A percentile compares a stretch with the other conserved stretches of the same genome.
These are phyloP conservation scores for Amborella trichopoda DNA, from an alignment of 164 flowering plant species.

Conservation along the genomic window DNA sequence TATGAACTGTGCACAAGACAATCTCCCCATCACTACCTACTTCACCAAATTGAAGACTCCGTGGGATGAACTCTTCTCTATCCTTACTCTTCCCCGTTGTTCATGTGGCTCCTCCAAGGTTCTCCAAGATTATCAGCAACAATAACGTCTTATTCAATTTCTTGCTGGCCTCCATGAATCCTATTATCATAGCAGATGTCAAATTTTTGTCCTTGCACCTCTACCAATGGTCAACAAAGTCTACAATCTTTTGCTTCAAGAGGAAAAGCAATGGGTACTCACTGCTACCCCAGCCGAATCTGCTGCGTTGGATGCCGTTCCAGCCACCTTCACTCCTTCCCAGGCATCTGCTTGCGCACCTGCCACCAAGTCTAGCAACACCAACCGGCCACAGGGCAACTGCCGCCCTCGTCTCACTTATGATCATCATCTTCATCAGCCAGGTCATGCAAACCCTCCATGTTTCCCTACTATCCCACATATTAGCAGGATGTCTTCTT, in stretches of 20 bases:
- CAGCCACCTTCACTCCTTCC: too few species aligned
- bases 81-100: neutral
- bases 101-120: neutral
- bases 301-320: too few species aligned
- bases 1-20: neutral
- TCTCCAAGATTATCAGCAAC: neutral
- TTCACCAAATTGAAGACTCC: neutral
- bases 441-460: too few species aligned
- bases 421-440: too few species aligned
- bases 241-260: neutral
- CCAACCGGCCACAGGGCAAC: too few species aligned
- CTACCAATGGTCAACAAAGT: neutral
- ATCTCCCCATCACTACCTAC: neutral
- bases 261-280: neutral
- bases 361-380: too few species aligned
- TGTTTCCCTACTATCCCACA: too few species aligned
- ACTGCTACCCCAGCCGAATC: too few species aligned
- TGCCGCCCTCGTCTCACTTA: too few species aligned
- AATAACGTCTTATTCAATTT: neutral
- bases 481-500: too few species aligned
- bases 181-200: neutral
- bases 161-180: neutral
- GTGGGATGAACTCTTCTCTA: neutral
- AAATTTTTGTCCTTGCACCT: neutral
- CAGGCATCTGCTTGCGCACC: too few species aligned